Conservation (phyloP, 2,329 filamentous ascomycete species). For the Phialemoniopsis sp. region DNA sequence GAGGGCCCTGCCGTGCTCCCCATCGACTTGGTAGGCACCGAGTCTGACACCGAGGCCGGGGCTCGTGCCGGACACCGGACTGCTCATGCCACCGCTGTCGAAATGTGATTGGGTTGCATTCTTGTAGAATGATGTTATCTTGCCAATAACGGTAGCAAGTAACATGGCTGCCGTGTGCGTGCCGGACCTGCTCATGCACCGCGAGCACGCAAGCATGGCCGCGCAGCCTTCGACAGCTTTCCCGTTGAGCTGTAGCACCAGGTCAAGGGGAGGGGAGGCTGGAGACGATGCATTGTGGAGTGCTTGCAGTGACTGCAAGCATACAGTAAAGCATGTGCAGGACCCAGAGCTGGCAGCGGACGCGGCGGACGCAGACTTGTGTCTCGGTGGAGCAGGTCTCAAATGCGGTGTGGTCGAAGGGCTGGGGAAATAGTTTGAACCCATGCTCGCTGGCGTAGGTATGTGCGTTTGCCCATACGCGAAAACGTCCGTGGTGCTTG, state of each 20-base stretch:
- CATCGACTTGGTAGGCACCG: conserved; percentile 37
- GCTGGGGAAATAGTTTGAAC: conserved; percentile 32
- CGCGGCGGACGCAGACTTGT: conserved; percentile 18
- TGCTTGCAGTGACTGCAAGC: conserved; percentile 40
- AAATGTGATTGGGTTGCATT: conserved; percentile 33
- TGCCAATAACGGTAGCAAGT: conserved; percentile 42
- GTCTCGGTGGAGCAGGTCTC: conserved; percentile 19
- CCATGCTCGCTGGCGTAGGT: conserved; percentile 27
- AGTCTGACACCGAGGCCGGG: conserved; percentile 31
- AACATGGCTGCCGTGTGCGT: conserved; percentile 43
- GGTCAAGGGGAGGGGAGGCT: conserved; percentile 33
- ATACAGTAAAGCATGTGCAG: conserved; percentile 42
- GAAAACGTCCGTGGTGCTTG: conserved; percentile 22
- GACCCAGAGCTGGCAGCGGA: conserved; percentile 18
- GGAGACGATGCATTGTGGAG: conserved; percentile 39
- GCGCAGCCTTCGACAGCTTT: conserved; percentile 45
- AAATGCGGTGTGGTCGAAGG: conserved; percentile 30
- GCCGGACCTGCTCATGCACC: conserved; percentile 37
- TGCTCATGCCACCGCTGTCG: conserved; percentile 18
- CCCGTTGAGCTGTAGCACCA: conserved; percentile 38
- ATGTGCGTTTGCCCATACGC: conserved; percentile 22
- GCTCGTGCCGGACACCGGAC: conserved; percentile 4
- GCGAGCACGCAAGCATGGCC: conserved; percentile 37
- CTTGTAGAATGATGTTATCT: conserved; percentile 42
- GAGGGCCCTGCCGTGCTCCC: conserved; percentile 41